phyloP scores from a whole-genome alignment of 2,329 filamentous ascomycete species.

The Colletotrichum costaricense region DNA sequence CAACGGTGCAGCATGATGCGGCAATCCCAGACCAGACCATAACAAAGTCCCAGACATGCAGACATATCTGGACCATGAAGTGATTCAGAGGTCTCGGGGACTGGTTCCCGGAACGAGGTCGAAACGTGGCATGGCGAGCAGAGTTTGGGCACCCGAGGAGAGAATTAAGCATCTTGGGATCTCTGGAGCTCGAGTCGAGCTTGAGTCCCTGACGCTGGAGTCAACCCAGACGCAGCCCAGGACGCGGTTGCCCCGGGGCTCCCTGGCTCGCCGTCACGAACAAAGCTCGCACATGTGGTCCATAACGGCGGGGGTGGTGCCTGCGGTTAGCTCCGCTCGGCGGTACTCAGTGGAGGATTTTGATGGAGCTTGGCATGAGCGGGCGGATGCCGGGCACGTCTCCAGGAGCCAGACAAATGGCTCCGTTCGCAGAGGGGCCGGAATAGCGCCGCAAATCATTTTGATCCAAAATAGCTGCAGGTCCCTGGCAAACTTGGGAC shows the following conservation, averaged over 20 bases:
- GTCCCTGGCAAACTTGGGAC: constrained; percentile 3
- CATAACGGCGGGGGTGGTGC: constrained; percentile 26
- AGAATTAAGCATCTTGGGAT: neutral
- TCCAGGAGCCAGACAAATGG: constrained; percentile 22
- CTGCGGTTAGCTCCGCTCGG: constrained; percentile 30
- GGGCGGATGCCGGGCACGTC: constrained; percentile 24
- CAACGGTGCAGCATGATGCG: neutral
- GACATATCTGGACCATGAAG: neutral
- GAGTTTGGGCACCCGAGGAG: neutral
- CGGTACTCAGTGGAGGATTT: constrained; percentile 20
- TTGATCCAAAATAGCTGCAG: constrained; percentile 27
- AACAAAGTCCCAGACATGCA: neutral
- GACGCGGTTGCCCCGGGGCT: neutral
- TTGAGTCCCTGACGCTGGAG: neutral
- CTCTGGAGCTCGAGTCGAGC: neutral
- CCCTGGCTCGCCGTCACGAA: neutral
- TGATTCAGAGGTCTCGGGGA: neutral
- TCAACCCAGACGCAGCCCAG: neutral
- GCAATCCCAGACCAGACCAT: neutral
- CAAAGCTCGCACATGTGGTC: constrained; percentile 19
- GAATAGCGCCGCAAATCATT: constrained; percentile 29
- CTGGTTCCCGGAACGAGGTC: neutral
- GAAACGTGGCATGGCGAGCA: constrained; percentile 21
- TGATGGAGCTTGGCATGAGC: constrained; percentile 26
- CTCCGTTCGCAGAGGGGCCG: constrained; percentile 30